phyloP scores from a whole-genome alignment of 2,329 filamentous ascomycete species.

The Coleophoma crateriformis region DNA sequence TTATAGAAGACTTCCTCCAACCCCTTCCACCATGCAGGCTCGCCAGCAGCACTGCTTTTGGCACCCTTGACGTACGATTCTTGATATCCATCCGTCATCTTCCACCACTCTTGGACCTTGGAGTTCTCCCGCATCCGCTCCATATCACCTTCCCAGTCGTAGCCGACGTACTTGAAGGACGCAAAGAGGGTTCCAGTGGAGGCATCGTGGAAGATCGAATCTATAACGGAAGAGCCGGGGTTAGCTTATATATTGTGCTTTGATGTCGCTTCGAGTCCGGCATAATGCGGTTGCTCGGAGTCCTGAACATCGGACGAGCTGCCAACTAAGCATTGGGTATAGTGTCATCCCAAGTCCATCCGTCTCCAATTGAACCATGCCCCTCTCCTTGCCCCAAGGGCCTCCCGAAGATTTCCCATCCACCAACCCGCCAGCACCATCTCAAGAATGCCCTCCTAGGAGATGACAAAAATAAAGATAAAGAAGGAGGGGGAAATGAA shows the following conservation, averaged over 20 bases:
- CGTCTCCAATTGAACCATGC: too few species aligned
- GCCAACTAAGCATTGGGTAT: too few species aligned
- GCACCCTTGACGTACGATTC: constrained; percentile 57
- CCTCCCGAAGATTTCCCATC: not conserved
- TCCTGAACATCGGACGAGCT: too few species aligned
- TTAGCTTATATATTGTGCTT: not conserved
- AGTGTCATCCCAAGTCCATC: too few species aligned
- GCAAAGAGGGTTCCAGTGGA: constrained; percentile 62
- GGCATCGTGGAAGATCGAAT: constrained; percentile 69
- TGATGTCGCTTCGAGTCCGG: too few species aligned
- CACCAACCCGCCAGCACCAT: not conserved
- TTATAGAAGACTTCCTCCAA: constrained; percentile 65
- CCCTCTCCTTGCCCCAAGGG: not conserved
- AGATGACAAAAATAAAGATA: too few species aligned
- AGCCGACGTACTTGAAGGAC: constrained; percentile 73
- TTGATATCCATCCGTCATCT: constrained; percentile 73
- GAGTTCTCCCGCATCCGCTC: constrained; percentile 66
- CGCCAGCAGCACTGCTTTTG: constrained; percentile 50
- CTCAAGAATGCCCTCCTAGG: too few species aligned
- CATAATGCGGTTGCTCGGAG: too few species aligned
- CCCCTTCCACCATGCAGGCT: constrained; percentile 63
- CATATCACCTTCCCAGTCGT: constrained; percentile 71
- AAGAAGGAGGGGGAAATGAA: too few species aligned
- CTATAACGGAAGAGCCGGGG: constrained; percentile 30
- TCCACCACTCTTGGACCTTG: constrained; percentile 74